Evolutionary conservation across 2,329 filamentous ascomycete species (phyloP).

Genomic region (Aspergillus bombycis): DNA sequence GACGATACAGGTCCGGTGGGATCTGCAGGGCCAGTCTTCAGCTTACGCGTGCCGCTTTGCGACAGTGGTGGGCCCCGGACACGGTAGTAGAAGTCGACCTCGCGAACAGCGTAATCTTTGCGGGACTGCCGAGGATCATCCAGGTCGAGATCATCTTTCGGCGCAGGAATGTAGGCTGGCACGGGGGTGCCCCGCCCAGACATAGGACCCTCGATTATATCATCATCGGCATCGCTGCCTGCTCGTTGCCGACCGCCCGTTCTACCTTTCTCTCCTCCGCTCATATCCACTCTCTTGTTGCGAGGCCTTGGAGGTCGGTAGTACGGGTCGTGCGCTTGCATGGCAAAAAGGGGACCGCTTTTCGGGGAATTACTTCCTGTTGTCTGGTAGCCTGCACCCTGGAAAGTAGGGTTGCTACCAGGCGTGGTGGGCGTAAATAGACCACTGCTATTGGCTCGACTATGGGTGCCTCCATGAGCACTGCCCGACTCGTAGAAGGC

Average conservation of each 20-base stretch:
- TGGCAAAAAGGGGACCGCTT: conserved; percentile 47
- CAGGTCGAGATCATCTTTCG: conserved; percentile 59
- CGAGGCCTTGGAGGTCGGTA: conserved; percentile 81
- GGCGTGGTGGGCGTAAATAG: conserved; percentile 72
- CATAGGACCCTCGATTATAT: conserved; percentile 40
- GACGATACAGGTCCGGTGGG: conserved; percentile 89
- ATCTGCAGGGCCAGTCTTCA: conserved; percentile 93
- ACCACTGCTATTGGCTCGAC: conserved; percentile 63
- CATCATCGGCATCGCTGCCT: conserved; percentile 40
- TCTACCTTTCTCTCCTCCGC: conserved; percentile 48
- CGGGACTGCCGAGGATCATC: conserved; percentile 57
- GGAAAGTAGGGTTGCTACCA: conserved; percentile 62
- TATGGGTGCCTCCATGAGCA: conserved; percentile 51
- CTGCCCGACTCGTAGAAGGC: conserved; percentile 58
- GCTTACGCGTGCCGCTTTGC: conserved; percentile 76
- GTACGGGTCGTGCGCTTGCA: conserved; percentile 72
- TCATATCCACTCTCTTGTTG: conserved; percentile 63
- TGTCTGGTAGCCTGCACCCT: conserved; percentile 59
- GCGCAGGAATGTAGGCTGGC: conserved; percentile 57
- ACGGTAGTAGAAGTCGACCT: conserved; percentile 96
- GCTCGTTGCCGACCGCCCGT: conserved; percentile 44
- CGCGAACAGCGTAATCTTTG: conserved; percentile 88
- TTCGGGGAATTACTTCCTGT: conserved; percentile 47
- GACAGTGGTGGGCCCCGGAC: conserved; percentile 86
- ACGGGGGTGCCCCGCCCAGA: conserved; percentile 53